Percentiles rank a stretch among this genome's conserved stretches.
phyloP scores from a whole-genome alignment of 1,284 basidiomycete species.

The Malassezia equina region DNA sequence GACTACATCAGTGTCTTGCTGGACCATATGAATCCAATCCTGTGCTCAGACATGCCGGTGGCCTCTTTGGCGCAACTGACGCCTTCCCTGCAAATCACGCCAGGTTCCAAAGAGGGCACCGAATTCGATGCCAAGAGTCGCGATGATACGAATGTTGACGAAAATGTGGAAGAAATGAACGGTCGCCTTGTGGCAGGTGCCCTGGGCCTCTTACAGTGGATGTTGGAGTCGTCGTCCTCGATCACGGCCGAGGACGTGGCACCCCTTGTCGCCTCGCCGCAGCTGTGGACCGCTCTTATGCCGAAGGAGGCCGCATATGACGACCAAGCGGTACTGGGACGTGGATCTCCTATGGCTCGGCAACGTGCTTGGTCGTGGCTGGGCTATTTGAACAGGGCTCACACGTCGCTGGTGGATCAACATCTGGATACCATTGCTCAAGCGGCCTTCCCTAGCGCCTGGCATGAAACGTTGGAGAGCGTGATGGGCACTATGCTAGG shows the following conservation, averaged over 20 bases:
- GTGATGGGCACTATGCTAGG: slow-evolving; percentile 30
- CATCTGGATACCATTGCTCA: slow-evolving; percentile 21
- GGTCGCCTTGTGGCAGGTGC: slow-evolving; percentile 38
- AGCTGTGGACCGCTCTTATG: slow-evolving; percentile 28
- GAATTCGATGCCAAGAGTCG: slow-evolving; percentile 43
- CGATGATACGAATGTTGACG: slow-evolving; percentile 43
- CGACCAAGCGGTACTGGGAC: slow-evolving; percentile 21
- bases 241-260: slow-evolving; percentile 19
- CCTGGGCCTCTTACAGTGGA: slow-evolving; percentile 25
- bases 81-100: slow-evolving; percentile 12
- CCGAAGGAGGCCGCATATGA: slow-evolving; percentile 1
- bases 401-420: slow-evolving; percentile 18
- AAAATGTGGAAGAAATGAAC: slow-evolving; percentile 36
- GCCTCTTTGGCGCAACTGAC: slow-evolving; percentile 25
- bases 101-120: slow-evolving; percentile 13
- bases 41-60: slow-evolving; percentile 27
- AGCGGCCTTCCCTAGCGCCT: slow-evolving; percentile 31
- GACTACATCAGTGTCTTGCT: slow-evolving; percentile 25
- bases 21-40: slow-evolving; percentile 18
- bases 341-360: slow-evolving; percentile 27
- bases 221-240: slow-evolving; percentile 14
- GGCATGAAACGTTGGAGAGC: slow-evolving; percentile 33
- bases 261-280: slow-evolving; percentile 20
- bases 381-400: slow-evolving; percentile 12
- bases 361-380: slow-evolving; percentile 33